These are phyloP conservation scores for Botrytis byssoidea DNA, from an alignment of 2,329 filamentous ascomycete genomes.

Conservation along the genomic window DNA sequence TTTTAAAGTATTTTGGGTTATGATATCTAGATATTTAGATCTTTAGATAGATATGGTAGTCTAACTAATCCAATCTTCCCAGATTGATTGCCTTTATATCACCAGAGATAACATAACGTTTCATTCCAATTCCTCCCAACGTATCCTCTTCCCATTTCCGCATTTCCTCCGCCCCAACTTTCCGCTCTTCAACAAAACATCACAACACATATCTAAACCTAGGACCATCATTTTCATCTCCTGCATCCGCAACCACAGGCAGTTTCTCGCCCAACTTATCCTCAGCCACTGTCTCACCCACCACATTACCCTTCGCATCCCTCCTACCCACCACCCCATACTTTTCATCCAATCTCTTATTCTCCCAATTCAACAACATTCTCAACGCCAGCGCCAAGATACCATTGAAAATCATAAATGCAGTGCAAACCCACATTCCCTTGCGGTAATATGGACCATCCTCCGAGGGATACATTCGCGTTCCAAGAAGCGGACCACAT, in stretches of 20 bases:
- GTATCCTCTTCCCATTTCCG: not conserved
- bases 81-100: not conserved
- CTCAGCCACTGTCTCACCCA: not conserved
- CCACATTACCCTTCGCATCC: conserved; percentile 11
- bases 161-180: not conserved
- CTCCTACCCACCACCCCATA: conserved; percentile 27
- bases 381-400: conserved; percentile 54
- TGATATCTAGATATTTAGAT: not conserved
- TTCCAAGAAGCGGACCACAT: conserved; percentile 61
- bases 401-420: conserved; percentile 60
- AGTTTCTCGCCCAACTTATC: not conserved
- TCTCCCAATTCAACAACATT: conserved; percentile 57
- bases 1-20: not conserved
- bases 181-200: conserved; percentile 1
- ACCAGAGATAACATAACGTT: not conserved
- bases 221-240: conserved; percentile 35
- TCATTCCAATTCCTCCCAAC: not conserved
- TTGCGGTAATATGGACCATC: conserved; percentile 50
- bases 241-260: not conserved
- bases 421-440: conserved; percentile 60
- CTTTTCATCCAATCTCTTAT: conserved; percentile 55
- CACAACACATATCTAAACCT: conserved; percentile 33
- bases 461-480: conserved; percentile 57
- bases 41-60: not conserved
- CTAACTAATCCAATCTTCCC: not conserved